Conservation (phyloP, 768 basidiomycete species). For the Russula sp. region DNA sequence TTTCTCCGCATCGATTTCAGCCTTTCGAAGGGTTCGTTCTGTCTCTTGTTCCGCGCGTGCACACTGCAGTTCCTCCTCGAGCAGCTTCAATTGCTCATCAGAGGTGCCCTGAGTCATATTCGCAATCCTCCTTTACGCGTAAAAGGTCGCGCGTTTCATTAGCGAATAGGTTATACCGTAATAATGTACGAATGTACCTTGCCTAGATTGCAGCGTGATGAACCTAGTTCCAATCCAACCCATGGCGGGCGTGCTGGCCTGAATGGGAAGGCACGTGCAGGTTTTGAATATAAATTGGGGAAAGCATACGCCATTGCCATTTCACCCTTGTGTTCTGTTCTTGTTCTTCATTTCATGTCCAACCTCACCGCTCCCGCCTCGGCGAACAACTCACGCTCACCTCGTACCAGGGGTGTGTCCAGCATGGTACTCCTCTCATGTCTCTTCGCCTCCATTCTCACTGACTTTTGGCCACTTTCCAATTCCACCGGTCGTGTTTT, state of each 20-base stretch:
- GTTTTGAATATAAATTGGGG: neutral
- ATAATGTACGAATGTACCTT: neutral
- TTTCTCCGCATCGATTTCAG: neutral
- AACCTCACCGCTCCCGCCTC: neutral
- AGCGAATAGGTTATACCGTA: neutral
- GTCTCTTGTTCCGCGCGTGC: conserved; percentile 12
- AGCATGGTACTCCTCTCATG: conserved; percentile 16
- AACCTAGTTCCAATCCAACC: too few relatives aligned
- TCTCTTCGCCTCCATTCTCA: neutral
- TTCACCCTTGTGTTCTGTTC: too few relatives aligned
- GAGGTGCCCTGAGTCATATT: conserved; percentile 2
- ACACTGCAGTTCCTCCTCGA: conserved; percentile 9
- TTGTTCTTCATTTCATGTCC: conserved; percentile 14
- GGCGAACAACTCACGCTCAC: neutral
- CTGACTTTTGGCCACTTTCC: neutral
- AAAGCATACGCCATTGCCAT: too few relatives aligned
- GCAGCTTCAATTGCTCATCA: conserved; percentile 3
- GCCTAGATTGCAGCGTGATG: neutral
- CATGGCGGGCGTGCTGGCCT: too few relatives aligned
- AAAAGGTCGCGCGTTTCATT: neutral
- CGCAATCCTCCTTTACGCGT: neutral
- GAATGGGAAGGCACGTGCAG: conserved; percentile 1
- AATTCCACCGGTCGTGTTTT: too few relatives aligned
- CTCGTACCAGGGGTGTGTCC: conserved; percentile 22
- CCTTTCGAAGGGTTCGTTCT: neutral